Evolutionary conservation across 2,329 filamentous ascomycete genomes (phyloP).

Genomic region (Metarhizium sp.): DNA sequence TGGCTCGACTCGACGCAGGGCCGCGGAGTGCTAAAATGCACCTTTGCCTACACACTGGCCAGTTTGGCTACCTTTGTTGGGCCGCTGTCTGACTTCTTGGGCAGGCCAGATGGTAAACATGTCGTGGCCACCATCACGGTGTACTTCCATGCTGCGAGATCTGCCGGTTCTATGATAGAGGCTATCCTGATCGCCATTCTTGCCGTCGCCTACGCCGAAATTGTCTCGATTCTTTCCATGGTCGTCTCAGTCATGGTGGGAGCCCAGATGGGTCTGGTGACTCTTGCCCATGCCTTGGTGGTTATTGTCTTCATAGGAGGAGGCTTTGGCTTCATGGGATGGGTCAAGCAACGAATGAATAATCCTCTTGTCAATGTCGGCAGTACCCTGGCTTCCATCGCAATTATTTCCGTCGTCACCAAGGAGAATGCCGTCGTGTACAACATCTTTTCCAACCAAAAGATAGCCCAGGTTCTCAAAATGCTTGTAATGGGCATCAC

Average conservation of each 20-base stretch:
- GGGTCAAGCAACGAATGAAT: constrained; percentile 67
- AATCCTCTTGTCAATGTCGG: constrained; percentile 71
- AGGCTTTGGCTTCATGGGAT: constrained; percentile 73
- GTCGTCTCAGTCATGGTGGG: constrained; percentile 68
- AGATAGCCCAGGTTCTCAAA: constrained; percentile 46
- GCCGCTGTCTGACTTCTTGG: constrained; percentile 60
- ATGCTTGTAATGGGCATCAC: constrained; percentile 70
- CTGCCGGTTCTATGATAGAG: constrained; percentile 77
- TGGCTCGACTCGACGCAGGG: constrained; percentile 62
- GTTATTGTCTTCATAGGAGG: constrained; percentile 72
- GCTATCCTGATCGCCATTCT: constrained; percentile 64
- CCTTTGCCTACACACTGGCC: constrained; percentile 72
- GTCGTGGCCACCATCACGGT: constrained; percentile 84
- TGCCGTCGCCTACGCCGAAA: constrained; percentile 57
- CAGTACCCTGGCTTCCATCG: constrained; percentile 72
- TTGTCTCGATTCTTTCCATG: constrained; percentile 74
- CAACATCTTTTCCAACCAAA: constrained; percentile 62
- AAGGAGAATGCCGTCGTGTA: constrained; percentile 77
- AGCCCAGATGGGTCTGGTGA: constrained; percentile 51
- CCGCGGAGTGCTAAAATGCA: constrained; percentile 74
- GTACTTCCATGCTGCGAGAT: constrained; percentile 80
- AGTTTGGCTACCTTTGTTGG: constrained; percentile 74
- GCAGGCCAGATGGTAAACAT: constrained; percentile 78
- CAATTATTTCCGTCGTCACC: constrained; percentile 75
- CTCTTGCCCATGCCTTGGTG: constrained; percentile 65